Evolutionary conservation across 2,329 filamentous ascomycete genomes (phyloP).

Genomic region (Didymella exigua): DNA sequence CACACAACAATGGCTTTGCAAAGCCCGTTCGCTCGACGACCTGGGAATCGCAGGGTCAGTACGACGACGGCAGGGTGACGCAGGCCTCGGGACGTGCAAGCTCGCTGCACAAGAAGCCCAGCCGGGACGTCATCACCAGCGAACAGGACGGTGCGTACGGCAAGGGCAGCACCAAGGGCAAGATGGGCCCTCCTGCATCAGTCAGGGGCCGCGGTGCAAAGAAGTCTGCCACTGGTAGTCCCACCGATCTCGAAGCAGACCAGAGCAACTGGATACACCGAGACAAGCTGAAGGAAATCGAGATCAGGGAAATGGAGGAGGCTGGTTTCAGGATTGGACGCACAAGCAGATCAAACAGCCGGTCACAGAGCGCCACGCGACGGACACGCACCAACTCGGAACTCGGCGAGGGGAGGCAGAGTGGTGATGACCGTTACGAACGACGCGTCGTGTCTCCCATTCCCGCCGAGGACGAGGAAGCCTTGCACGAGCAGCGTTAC

Average conservation of each 20-base stretch:
- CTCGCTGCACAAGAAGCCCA: slow-evolving; percentile 48
- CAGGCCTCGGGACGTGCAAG: slow-evolving; percentile 44
- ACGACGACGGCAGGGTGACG: slow-evolving; percentile 33
- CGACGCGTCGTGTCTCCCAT: slow-evolving; percentile 45
- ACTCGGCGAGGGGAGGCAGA: slow-evolving; percentile 28
- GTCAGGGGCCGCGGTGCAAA: slow-evolving; percentile 29
- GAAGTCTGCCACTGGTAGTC: slow-evolving; percentile 28
- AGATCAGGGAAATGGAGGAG: slow-evolving; percentile 79
- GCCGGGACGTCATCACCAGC: slow-evolving; percentile 51
- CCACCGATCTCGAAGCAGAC: slow-evolving; percentile 50
- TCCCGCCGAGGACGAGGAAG: slow-evolving; percentile 54
- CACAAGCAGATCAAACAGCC: slow-evolving; percentile 45
- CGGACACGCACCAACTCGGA: slow-evolving; percentile 41
- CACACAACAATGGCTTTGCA: slow-evolving; percentile 43
- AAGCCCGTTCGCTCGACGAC: slow-evolving; percentile 40
- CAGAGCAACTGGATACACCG: slow-evolving; percentile 83
- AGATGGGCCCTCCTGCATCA: slow-evolving; percentile 15
- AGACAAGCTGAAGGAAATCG: slow-evolving; percentile 81
- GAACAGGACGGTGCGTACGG: slow-evolving; percentile 57
- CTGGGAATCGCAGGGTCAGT: slow-evolving; percentile 37
- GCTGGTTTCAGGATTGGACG: slow-evolving; percentile 69
- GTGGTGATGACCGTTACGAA: slow-evolving; percentile 38
- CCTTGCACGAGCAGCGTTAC: slow-evolving; percentile 15
- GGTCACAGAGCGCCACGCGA: slow-evolving; percentile 41
- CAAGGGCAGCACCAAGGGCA: slow-evolving; percentile 33